Evolutionary conservation across 306 rosid species (phyloP), one percentile per base, ranked within the genome.

Genomic region (Citrullus colocynthis): DNA sequence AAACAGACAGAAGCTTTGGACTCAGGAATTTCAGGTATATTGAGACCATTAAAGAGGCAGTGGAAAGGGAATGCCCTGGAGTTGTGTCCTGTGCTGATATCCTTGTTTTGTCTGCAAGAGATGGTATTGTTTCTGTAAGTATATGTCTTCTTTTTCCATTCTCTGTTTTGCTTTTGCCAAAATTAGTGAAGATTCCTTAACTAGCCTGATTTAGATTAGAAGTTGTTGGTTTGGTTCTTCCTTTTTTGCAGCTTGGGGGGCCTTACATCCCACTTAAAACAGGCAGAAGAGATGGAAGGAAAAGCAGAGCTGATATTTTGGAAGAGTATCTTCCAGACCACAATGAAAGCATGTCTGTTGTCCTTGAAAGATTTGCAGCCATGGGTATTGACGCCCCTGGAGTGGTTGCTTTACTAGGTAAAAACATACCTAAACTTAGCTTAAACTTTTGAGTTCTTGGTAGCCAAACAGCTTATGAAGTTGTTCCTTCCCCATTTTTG

Each of bases 211-310:
- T 39, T 0, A 48, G 16, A 48, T 48, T 2, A 30, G 21, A 67
- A 67, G 74, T 21, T 59, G 52, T 17, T 41, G 6, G 37, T 0
- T 30, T 62, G 52, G 36, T 13, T 49, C 41, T 65, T n/a, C 5
- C 24, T 54, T 34, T 54, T 80, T 75, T 9, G n/a, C 92, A 95
- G 98, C 89, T 95, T 6, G 97, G 97, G 81, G 98, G 98, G 6
- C 97, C 98, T 28, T 15, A 87, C 49, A 90, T 95, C 57, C 89
- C 91, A 67, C 91, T 95, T 1, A 95, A 89, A 78, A 95, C 98
- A 0, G 98, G 98, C 76, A 95, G 98, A 85, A 95, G 98, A 81
- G 98, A 95, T 83, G 98, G 98, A 10, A 90, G 97, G 81, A 92
- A 79, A 61, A 95, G 98, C 92, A 90, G 98, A 84, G 96, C 94